Base-by-base conservation (phyloP, 2,329 filamentous ascomycete genomes). In the Colletotrichum zoysiae region DNA sequence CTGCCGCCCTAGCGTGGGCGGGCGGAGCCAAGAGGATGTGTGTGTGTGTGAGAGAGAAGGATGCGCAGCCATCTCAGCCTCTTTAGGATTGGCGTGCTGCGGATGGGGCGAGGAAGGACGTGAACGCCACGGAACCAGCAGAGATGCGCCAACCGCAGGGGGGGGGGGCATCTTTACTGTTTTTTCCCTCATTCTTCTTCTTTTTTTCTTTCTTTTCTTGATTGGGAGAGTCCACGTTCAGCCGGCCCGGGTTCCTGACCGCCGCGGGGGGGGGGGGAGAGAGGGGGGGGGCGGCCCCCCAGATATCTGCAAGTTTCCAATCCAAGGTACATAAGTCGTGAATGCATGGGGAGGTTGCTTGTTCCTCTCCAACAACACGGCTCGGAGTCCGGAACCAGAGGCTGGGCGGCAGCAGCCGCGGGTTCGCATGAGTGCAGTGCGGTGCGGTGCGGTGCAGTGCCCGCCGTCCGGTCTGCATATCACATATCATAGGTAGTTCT, bases 41-140 rank as follows among this genome's bases (percentile, higher is more conserved):
- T 26, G 26, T 26, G 26, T 26, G 26, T 26, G 26, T 26, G 26
- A 23, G 20, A 40, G 33, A 71, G 11, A 40, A 65, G 57, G 50
- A 62, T 56, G 48, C 33, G n/a, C 59, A 42, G 12, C 33, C 50
- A 33, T 64, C 59, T 58, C 51, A 58, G 59, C 59, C 66, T 46
- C 51, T 62, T 66, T 51, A 40, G 65, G 69, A 46, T 59, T 63
- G 65, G 65, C 53, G 46, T 38, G 62, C 67, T 38, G 56, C 55
- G 61, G 67, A 65, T 53, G 66, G 60, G 38, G 26, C 50, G 20
- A 42, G 35, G 1, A n/a, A 14, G 35, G 35, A 48, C 59, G 46
- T 30, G 8, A 18, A 48, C 50, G 48, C 50, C 63, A 65, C 33
- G 12, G 35, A 30, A 12, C 40, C n/a, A 20, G 16, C 30, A 46